These are phyloP conservation scores for Termitomyces sp. DNA, from an alignment of 768 basidiomycete species.

Conservation along the genomic window DNA sequence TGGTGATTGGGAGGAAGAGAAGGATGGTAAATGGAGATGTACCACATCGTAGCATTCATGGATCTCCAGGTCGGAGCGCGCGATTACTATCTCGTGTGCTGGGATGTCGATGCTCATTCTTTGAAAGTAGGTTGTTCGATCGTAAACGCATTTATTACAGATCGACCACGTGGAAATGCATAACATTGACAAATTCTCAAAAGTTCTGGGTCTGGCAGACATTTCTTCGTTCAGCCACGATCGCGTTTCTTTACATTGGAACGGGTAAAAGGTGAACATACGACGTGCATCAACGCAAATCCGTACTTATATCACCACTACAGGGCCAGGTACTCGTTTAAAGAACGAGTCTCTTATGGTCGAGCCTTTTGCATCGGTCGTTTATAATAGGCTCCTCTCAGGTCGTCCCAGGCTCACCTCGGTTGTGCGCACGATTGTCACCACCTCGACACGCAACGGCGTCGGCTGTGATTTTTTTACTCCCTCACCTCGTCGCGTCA, in stretches of 20 bases:
- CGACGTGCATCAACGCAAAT: no score
- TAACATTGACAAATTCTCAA: slow-evolving; percentile 11
- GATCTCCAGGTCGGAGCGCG: slow-evolving; percentile 41
- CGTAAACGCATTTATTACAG: no score
- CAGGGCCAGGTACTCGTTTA: slow-evolving; percentile 16
- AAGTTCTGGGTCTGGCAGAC: slow-evolving; percentile 2
- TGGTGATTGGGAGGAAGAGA: neutral
- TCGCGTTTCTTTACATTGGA: neutral
- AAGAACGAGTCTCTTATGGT: slow-evolving; percentile 41
- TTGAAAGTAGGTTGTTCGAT: no score
- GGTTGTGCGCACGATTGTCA: slow-evolving; percentile 14
- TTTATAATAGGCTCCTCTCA: slow-evolving; percentile 43
- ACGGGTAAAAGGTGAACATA: neutral
- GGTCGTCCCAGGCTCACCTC: slow-evolving; percentile 23
- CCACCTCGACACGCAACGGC: slow-evolving; percentile 21
- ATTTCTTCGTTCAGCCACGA: neutral
- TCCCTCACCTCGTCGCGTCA: slow-evolving; percentile 44
- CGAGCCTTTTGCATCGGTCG: slow-evolving; percentile 54
- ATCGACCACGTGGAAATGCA: slow-evolving; percentile 8
- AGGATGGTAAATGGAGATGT: slow-evolving; percentile 6
- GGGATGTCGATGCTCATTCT: slow-evolving; percentile 20
- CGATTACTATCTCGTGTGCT: slow-evolving; percentile 54
- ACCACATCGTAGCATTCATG: slow-evolving; percentile 66
- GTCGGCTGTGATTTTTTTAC: slow-evolving; percentile 49
- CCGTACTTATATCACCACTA: neutral